Base-by-base conservation (phyloP, 352 stramenopile genomes). In the Peronospora belbahrii region DNA sequence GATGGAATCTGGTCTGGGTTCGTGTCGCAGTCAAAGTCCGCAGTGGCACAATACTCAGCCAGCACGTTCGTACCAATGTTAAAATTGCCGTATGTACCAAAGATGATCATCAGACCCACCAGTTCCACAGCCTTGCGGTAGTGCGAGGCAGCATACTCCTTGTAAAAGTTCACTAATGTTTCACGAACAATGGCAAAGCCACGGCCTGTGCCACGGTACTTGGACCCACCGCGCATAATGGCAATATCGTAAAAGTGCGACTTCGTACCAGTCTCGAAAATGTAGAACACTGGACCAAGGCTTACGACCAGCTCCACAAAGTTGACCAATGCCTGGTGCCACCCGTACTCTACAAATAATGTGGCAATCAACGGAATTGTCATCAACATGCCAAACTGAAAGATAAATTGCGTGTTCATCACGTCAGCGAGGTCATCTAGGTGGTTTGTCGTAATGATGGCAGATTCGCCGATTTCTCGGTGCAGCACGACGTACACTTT, bases 351-450 rank as follows among this genome's bases (percentile, higher is more conserved):
- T 18, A 94, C 82, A 47, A 88, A 78, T 2, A 94, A 49, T 19
- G 76, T 88, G 1, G 82, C 80, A 22, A 94, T 85, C 41, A 94
- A 44, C 18, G 79, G 82, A 41, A 94, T 88, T 9, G 78, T 88
- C 74, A 90, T 88, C 22, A 94, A 62, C 71, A 94, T 87, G 67
- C 79, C 82, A 48, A 94, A 91, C 59, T 94, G 82, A 62, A 91
- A 90, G 28, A 88, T 88, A 44, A 88, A 91, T 62, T 88, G 78
- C 3, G 82, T 90, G 59, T 91, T 91, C 25, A 94, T 57, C 14
- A 88, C 72, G 20, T 85, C 59, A 0, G 79, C 79, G 5, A 94
- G 56, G 25, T 87, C 75, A 41, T 90, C 77, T 41, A 91, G 47
- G 13, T 70, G 68, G 25, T 56, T 67, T 23, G 80, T 92, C 27